phyloP scores from a whole-genome alignment of 257 asterid species.

The Solanum appendiculatum region DNA sequence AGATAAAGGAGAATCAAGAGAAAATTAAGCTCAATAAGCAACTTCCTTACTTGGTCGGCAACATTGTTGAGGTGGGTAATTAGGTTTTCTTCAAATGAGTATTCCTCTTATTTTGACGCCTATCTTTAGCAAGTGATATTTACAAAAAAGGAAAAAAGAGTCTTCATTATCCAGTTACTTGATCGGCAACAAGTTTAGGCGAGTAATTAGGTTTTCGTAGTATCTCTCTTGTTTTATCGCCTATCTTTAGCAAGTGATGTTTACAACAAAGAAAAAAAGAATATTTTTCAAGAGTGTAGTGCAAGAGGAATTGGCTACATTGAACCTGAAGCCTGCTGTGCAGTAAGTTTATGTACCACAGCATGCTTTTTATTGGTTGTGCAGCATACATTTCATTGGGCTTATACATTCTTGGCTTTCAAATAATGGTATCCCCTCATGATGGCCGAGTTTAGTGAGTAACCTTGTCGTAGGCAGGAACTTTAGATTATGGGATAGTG shows the following conservation, averaged over 20 bases:
- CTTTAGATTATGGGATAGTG: neutral
- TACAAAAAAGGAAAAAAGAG: neutral
- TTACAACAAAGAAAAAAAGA: neutral
- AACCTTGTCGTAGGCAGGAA: neutral
- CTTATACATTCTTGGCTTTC: neutral
- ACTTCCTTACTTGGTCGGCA: conserved; percentile 87
- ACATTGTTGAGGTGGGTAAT: conserved; percentile 64
- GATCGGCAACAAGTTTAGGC: conserved; percentile 89
- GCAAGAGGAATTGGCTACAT: neutral
- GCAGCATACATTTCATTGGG: neutral
- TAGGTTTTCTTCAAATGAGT: neutral
- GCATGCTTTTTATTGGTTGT: neutral
- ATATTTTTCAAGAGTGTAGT: neutral
- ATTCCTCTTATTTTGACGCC: neutral
- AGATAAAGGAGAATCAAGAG: conserved; percentile 81
- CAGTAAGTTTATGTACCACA: neutral
- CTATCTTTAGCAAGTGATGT: neutral
- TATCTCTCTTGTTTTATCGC: neutral
- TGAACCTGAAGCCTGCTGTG: neutral
- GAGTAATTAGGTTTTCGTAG: neutral
- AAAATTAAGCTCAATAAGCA: conserved; percentile 85
- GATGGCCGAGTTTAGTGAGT: neutral
- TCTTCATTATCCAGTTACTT: conserved; percentile 49
- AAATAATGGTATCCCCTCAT: neutral
- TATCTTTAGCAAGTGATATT: neutral